Percentiles rank a stretch among this genome's conserved stretches.
Evolutionary conservation across 257 asterid genomes (phyloP).

Genomic region (Jasminum sambac): DNA sequence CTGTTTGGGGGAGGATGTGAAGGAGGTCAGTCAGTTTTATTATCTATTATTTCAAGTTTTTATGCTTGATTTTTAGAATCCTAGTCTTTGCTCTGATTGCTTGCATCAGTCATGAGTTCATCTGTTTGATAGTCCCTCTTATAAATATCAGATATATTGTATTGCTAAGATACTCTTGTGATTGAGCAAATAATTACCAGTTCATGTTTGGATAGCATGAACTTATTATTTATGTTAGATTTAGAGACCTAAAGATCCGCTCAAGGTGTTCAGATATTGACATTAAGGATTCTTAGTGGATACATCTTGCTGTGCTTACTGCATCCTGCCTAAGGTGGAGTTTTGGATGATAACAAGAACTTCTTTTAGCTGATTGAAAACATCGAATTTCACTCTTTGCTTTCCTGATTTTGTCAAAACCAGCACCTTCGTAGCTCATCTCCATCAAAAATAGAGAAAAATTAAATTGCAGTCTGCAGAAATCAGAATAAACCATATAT

Average conservation of each 20-base stretch:
- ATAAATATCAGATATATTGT: neutral
- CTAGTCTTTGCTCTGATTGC: neutral
- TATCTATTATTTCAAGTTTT: neutral
- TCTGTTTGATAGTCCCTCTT: neutral
- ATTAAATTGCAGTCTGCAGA: neutral
- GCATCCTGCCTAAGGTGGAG: neutral
- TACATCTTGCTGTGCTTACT: neutral
- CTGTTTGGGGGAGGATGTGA: slow-evolving; percentile 93
- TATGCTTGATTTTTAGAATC: neutral
- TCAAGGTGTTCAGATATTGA: neutral
- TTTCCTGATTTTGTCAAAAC: neutral
- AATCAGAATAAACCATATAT: neutral
- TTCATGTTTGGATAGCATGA: neutral
- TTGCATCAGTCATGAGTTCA: neutral
- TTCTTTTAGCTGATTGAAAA: neutral
- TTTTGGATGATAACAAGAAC: neutral
- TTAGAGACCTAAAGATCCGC: neutral
- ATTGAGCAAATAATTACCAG: neutral
- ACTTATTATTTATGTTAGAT: no score
- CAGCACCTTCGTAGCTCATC: neutral
- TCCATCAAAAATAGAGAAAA: neutral
- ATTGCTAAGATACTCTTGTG: neutral
- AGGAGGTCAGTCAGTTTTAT: slow-evolving; percentile 60
- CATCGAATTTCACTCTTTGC: neutral
- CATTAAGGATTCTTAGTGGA: neutral